These are phyloP conservation scores for Diaporthe longicolla DNA, from an alignment of 2,329 filamentous ascomycete genomes.

Conservation along the genomic window DNA sequence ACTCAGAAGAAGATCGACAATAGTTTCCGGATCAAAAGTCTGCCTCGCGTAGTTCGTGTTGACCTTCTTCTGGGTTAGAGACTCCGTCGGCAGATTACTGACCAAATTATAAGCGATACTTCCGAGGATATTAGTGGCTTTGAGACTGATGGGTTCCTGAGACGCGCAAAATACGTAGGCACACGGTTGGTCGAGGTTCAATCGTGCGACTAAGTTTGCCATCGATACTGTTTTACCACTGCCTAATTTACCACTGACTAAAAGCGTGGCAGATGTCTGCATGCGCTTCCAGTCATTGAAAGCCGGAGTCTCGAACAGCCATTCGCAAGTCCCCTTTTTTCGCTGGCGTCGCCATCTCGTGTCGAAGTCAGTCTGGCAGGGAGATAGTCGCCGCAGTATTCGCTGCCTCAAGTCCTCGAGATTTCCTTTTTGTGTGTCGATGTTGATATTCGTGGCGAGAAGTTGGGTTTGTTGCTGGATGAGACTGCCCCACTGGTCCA, in stretches of 20 bases:
- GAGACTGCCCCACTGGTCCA: constrained; percentile 31
- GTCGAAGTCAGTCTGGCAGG: constrained; percentile 25
- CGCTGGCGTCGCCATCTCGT: constrained; percentile 40
- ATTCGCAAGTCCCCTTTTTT: constrained; percentile 39
- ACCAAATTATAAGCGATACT: constrained; percentile 32
- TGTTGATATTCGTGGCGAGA: not conserved
- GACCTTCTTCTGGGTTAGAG: not conserved
- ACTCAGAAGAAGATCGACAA: constrained; percentile 10
- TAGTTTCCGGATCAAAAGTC: not conserved
- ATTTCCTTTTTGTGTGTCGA: not conserved
- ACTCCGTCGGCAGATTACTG: not conserved
- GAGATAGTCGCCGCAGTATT: constrained; percentile 21
- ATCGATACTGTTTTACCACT: constrained; percentile 36
- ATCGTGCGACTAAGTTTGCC: constrained; percentile 28
- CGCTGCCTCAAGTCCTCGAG: not conserved
- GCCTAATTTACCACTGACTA: constrained; percentile 26
- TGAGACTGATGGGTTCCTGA: constrained; percentile 15
- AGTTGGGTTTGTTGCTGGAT: constrained; percentile 14
- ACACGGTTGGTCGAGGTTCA: constrained; percentile 5
- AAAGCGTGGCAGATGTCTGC: not conserved
- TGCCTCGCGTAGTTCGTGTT: not conserved
- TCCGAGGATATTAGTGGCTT: not conserved
- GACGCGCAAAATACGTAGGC: constrained; percentile 25
- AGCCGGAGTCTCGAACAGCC: constrained; percentile 30
- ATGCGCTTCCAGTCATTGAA: constrained; percentile 26